A percentile compares a stretch with the other conserved stretches of the same genome.
phyloP scores from a whole-genome alignment of 441 rosid species.

The Aleurites moluccanus region DNA sequence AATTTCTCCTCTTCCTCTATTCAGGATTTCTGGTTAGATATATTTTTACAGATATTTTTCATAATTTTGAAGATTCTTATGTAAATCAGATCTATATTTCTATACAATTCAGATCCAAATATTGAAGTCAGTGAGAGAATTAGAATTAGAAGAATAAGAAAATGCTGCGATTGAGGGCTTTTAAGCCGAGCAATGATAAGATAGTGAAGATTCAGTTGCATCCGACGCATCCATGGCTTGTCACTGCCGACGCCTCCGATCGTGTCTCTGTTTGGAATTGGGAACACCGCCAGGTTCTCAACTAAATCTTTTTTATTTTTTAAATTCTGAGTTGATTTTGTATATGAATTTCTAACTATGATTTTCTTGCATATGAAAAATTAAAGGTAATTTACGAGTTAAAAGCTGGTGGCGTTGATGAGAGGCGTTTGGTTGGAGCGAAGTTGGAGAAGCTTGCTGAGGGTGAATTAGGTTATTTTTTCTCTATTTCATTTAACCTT shows the following conservation, averaged over 20 bases:
- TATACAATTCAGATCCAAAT: background rate
- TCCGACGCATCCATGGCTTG: constrained; percentile 98
- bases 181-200: constrained; percentile 68
- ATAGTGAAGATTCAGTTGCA: constrained; percentile 89
- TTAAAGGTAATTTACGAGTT: constrained; percentile 64
- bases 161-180: constrained; percentile 81
- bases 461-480: constrained; percentile 72
- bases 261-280: constrained; percentile 95
- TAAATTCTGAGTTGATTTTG: background rate
- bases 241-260: constrained; percentile 87
- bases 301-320: background rate
- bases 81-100: constrained; percentile 28
- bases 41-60: too few relatives aligned
- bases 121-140: background rate
- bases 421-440: constrained; percentile 95
- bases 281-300: constrained; percentile 82
- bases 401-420: constrained; percentile 96
- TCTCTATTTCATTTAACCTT: background rate
- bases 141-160: background rate
- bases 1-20: too few relatives aligned
- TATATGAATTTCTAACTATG: background rate
- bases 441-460: constrained; percentile 98
- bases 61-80: too few relatives aligned
- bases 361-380: background rate
- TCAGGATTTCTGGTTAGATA: too few relatives aligned